Evolutionary conservation across 2,329 filamentous ascomycete species (phyloP), one percentile per base, ranked within the genome.

Genomic region (Neophaeococcomyces aloes): DNA sequence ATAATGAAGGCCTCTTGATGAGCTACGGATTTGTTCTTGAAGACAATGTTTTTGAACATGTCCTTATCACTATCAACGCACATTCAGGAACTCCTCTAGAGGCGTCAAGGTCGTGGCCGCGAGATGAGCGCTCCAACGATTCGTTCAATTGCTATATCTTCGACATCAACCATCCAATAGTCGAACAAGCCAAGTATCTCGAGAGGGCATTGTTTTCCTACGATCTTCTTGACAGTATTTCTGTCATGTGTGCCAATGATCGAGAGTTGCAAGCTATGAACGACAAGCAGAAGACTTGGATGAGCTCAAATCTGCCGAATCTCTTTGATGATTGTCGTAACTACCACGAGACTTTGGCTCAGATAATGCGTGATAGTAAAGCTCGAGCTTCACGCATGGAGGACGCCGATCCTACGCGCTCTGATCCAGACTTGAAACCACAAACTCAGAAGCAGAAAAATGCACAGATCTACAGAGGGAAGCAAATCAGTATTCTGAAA

Each of bases 1-100:
- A 81, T 5, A 87, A 86, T 54, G 81, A 79, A 46, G 80, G 85
- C 62, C 64, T 68, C 64, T 61, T 69, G 56, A 60, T 68, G 52
- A 66, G 65, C 42, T 69, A 69, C 45, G 65, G 66, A 8, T 69
- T 69, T 53, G 66, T 65, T 30, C 57, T 67, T n/a, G 46, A 54
- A 4, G 53, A 62, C 17, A 69, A 69, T 42, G 59, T 61, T 14
- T 66, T 62, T 32, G 66, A 69, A 47, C 67, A 68, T 52, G 61
- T 65, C 11, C 61, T 63, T 19, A 58, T 69, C 32, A 61, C 58
- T 45, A 51, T 69, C 27, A 61, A 60, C 8, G 57, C 61, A 38
- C 61, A 62, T 19, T 55, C 60, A 18, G 65, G 59, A 14, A 65
- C 62, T 29, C 63, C 63, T 6, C 54, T 68, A 2, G 55, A 57